phyloP scores from a whole-genome alignment of 352 stramenopile species.

The Globisporangium megalacanthum region DNA sequence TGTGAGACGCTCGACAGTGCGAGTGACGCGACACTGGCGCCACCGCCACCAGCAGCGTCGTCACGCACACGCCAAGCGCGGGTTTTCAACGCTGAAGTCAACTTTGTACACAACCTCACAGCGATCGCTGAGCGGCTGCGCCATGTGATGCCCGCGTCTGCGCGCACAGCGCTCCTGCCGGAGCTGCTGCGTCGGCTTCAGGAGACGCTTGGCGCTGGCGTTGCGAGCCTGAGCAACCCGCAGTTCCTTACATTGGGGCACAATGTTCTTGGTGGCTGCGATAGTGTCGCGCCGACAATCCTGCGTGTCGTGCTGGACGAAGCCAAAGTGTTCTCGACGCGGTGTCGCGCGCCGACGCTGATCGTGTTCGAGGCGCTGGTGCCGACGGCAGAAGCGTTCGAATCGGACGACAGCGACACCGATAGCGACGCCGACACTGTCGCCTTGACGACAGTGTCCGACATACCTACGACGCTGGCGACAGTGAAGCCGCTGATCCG shows the following conservation, averaged over 20 bases:
- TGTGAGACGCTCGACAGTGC: neutral
- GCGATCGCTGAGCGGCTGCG: conserved; percentile 26
- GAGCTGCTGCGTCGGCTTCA: conserved; percentile 17
- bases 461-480: neutral
- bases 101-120: conserved; percentile 29
- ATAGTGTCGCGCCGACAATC: conserved; percentile 4
- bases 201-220: conserved; percentile 4
- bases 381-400: neutral
- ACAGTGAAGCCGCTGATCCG: conserved; percentile 9
- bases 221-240: neutral
- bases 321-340: conserved; percentile 35
- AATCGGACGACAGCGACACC: neutral
- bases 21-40: neutral
- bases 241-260: conserved; percentile 17
- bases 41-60: neutral
- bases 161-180: conserved; percentile 7
- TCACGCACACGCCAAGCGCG: conserved; percentile 14
- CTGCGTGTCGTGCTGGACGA: conserved; percentile 23
- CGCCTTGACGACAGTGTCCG: neutral
- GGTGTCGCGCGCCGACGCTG: conserved; percentile 26
- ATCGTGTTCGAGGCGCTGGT: conserved; percentile 32
- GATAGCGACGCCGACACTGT: neutral
- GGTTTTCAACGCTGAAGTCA: conserved; percentile 24
- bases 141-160: conserved; percentile 13
- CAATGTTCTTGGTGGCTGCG: neutral